Evolutionary conservation across 1,284 basidiomycete species (phyloP), one percentile per base, ranked within the genome.

Genomic region (Vanrija sp.): DNA sequence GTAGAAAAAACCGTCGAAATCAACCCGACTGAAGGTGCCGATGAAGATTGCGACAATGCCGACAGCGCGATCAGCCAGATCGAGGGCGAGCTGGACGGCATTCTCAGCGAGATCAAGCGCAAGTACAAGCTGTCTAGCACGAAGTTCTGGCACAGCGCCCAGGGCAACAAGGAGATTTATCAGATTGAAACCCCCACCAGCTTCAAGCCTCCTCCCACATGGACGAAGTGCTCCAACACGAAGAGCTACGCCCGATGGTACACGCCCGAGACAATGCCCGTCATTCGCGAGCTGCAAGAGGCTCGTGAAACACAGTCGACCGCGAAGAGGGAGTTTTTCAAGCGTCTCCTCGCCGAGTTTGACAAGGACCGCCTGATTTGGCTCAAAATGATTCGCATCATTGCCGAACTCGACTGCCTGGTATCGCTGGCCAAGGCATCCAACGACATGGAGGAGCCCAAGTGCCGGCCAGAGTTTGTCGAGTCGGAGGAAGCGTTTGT

Each of bases 391-490:
- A 81, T 92, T 55, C 61, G 65, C 58, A 84, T 89, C 45, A 80
- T 91, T 63, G 84, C 93, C 50, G 86, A 97, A 77, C 79, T 98
- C 23, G 96, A 99, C 75, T 98, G 96, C 74, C 79, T 99, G 29
- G 85, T 96, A 68, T 93, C 91, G 65, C 79, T 99, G 48, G 89
- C 95, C 7, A 94, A 93, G 75, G 84, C 93, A 0, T 97, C 94
- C 1, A 75, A 80, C 34, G 89, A 91, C 12, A 83, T 99, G 50
- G 94, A 93, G 44, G 90, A 95, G 76, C 96, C 96, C 3, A 83
- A 85, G 42, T 98, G 95, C 72, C 81, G 96, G 58, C 96, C 96
- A 0, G 84, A 87, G 67, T 86, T 99, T 60, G 81, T 95, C 19
- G 88, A 91, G 47, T 83, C 85, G 7, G 86, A 88, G 56, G 80